Evolutionary conservation across 352 stramenopile species (phyloP).

Genomic region (Saprolegnia diclina): DNA sequence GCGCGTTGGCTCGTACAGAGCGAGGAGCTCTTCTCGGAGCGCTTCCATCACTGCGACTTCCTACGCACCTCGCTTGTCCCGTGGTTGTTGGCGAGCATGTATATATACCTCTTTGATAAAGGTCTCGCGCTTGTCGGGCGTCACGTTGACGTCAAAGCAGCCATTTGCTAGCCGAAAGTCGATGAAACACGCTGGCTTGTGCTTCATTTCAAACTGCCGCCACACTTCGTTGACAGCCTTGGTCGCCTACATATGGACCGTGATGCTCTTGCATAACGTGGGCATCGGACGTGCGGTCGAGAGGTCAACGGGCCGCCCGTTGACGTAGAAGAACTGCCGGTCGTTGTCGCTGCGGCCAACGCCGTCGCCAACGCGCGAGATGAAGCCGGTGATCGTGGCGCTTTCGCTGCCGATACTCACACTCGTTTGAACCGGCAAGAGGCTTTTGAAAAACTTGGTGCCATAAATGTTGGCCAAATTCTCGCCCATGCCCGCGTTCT

Average conservation of each 20-base stretch:
- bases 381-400: slow-evolving; percentile 43
- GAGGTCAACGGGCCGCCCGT: slow-evolving; percentile 92
- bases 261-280: background rate
- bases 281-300: slow-evolving; percentile 52
- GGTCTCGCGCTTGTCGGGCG: slow-evolving; percentile 95
- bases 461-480: slow-evolving; percentile 90
- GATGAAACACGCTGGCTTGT: slow-evolving; percentile 92
- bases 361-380: slow-evolving; percentile 62
- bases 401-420: slow-evolving; percentile 31
- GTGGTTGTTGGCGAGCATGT: too few relatives aligned
- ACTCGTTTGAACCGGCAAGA: slow-evolving; percentile 69
- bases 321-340: slow-evolving; percentile 95
- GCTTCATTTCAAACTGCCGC: slow-evolving; percentile 84
- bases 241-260: slow-evolving; percentile 40
- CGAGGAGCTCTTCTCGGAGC: slow-evolving; percentile 50
- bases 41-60: slow-evolving; percentile 53
- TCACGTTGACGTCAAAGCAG: slow-evolving; percentile 95
- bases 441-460: slow-evolving; percentile 84
- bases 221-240: slow-evolving; percentile 88
- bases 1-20: slow-evolving; percentile 57
- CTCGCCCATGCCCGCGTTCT: slow-evolving; percentile 57
- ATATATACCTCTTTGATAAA: slow-evolving; percentile 66
- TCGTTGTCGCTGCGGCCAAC: slow-evolving; percentile 82
- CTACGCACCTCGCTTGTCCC: slow-evolving; percentile 26
- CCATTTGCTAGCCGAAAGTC: slow-evolving; percentile 83